These are phyloP conservation scores for Aaosphaeria arxii DNA, from an alignment of 2,329 filamentous ascomycete genomes.

Conservation along the genomic window DNA sequence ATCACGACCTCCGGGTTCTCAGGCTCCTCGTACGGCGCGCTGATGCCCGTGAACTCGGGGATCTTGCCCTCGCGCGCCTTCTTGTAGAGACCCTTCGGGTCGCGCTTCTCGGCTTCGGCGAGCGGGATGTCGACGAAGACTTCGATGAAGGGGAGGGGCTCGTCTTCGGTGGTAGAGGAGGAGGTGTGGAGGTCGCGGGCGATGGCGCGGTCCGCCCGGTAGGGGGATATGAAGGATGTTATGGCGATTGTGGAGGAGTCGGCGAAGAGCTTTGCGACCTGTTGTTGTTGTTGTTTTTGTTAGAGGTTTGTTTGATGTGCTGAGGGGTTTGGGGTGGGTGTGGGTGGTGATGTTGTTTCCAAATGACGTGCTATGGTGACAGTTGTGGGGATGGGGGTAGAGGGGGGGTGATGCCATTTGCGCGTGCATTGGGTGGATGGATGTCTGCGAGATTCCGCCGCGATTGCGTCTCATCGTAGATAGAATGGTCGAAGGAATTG, in stretches of 20 bases:
- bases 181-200: slow-evolving; percentile 77
- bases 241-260: slow-evolving; percentile 84
- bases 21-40: slow-evolving; percentile 91
- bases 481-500: too few species aligned
- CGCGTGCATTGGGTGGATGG: too few species aligned
- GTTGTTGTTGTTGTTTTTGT: background rate
- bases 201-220: slow-evolving; percentile 78
- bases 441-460: too few species aligned
- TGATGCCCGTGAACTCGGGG: slow-evolving; percentile 95
- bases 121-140: slow-evolving; percentile 90
- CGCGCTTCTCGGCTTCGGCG: slow-evolving; percentile 87
- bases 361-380: too few species aligned
- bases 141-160: slow-evolving; percentile 82
- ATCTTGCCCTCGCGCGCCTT: slow-evolving; percentile 92
- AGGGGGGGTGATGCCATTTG: too few species aligned
- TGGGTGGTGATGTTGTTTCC: too few species aligned
- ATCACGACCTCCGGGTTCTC: slow-evolving; percentile 83
- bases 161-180: slow-evolving; percentile 53
- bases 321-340: too few species aligned
- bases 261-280: slow-evolving; percentile 94
- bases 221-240: slow-evolving; percentile 96
- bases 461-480: too few species aligned
- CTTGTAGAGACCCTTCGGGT: slow-evolving; percentile 97
- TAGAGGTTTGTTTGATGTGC: too few species aligned
- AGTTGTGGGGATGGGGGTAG: too few species aligned